These are phyloP conservation scores for Aspergillus ustus DNA, from an alignment of 2,329 filamentous ascomycete genomes.

Conservation along the genomic window DNA sequence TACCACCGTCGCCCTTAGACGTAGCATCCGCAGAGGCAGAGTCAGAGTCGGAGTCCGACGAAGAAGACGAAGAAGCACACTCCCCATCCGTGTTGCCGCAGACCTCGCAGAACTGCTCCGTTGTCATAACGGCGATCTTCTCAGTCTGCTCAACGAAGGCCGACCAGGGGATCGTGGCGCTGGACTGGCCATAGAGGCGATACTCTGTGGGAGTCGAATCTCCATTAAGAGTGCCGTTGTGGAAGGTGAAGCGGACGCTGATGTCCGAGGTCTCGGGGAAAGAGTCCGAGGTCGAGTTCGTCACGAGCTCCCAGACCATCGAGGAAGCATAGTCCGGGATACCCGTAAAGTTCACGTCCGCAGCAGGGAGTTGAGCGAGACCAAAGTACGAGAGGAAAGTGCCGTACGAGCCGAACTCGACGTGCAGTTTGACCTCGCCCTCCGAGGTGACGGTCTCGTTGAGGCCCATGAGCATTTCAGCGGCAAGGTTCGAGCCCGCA, in stretches of 20 bases:
- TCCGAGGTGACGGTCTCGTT: constrained; percentile 45
- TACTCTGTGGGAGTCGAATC: constrained; percentile 56
- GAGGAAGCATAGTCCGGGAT: constrained; percentile 83
- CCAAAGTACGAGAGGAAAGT: constrained; percentile 67
- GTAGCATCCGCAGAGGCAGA: constrained; percentile 29
- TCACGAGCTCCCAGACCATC: constrained; percentile 77
- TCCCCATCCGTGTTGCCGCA: constrained; percentile 74
- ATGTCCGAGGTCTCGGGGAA: constrained; percentile 57
- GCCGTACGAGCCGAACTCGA: constrained; percentile 67
- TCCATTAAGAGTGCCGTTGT: constrained; percentile 62
- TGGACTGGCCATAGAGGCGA: constrained; percentile 63
- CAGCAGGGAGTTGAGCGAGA: constrained; percentile 56
- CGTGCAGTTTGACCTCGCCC: constrained; percentile 47
- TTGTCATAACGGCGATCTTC: constrained; percentile 69
- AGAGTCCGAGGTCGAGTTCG: constrained; percentile 46
- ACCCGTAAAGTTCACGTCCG: constrained; percentile 69
- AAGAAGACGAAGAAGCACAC: constrained; percentile 58
- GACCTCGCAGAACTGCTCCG: constrained; percentile 70
- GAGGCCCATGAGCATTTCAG: constrained; percentile 60
- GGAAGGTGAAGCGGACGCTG: constrained; percentile 65
- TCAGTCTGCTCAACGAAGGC: constrained; percentile 68
- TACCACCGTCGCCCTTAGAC: constrained; percentile 44
- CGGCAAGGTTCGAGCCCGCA: constrained; percentile 67
- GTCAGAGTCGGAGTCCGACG: constrained; percentile 27
- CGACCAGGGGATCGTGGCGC: constrained; percentile 66